These are phyloP conservation scores for Cercospora sp. DNA, from an alignment of 2,329 filamentous ascomycete species.

Conservation along the genomic window DNA sequence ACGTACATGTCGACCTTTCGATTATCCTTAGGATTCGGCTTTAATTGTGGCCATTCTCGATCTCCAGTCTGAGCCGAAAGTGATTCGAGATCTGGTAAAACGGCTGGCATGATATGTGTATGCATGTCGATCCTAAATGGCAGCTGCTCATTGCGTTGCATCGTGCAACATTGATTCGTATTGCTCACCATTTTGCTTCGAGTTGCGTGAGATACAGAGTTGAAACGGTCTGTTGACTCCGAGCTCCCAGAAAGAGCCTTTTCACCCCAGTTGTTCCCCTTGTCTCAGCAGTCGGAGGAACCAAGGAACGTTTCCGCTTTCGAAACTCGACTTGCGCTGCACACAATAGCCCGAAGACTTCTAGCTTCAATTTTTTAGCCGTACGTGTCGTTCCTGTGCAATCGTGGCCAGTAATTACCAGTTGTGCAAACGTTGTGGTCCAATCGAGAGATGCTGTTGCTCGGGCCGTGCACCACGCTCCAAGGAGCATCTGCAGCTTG, in stretches of 20 bases:
- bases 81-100: conserved; percentile 10
- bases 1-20: conserved; percentile 20
- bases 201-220: neutral
- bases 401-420: neutral
- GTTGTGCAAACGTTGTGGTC: neutral
- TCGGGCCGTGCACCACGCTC: conserved; percentile 1
- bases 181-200: neutral
- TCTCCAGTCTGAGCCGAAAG: neutral
- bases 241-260: neutral
- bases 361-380: neutral
- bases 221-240: neutral
- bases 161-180: neutral
- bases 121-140: conserved; percentile 20
- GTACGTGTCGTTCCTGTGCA: neutral
- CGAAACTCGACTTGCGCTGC: neutral
- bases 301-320: neutral
- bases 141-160: neutral
- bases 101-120: conserved; percentile 20
- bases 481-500: neutral
- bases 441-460: neutral
- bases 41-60: conserved; percentile 16
- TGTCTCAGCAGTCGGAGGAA: neutral
- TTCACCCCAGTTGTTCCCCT: neutral
- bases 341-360: neutral
- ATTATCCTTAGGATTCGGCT: conserved; percentile 5